Evolutionary conservation across 371 early-diverging fungal species (phyloP).

Genomic region (Mortierella sp.): DNA sequence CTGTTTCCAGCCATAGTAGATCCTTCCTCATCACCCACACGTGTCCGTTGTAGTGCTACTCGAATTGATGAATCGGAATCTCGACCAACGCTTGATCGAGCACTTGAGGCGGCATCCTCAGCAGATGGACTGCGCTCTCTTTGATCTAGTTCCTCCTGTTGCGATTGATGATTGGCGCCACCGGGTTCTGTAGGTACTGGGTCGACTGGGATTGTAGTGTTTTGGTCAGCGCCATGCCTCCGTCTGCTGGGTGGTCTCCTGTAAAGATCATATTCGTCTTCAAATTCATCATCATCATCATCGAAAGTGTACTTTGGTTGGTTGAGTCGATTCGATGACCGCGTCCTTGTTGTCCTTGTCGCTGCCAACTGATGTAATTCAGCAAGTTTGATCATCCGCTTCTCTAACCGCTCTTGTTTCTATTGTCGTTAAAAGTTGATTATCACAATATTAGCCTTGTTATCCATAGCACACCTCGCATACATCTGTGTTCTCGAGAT

Average conservation of each 20-base stretch:
- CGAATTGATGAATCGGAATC: constrained; percentile 48
- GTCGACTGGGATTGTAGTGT: not conserved
- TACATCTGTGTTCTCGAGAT: not conserved
- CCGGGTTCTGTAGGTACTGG: not conserved
- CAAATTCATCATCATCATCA: constrained; percentile 41
- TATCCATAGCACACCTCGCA: not conserved
- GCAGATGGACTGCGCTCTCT: constrained; percentile 12
- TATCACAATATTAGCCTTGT: not conserved
- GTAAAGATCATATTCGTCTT: constrained; percentile 47
- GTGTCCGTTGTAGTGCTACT: constrained; percentile 35
- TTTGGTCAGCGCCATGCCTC: constrained; percentile 7
- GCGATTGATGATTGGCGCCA: not conserved
- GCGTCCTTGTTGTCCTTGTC: constrained; percentile 43
- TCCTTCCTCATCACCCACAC: constrained; percentile 16
- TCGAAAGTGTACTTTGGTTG: constrained; percentile 46
- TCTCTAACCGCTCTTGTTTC: constrained; percentile 39
- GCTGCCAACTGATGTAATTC: constrained; percentile 46
- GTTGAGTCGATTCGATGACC: constrained; percentile 41
- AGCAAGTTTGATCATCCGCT: constrained; percentile 32
- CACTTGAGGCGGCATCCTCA: constrained; percentile 8
- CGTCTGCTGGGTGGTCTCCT: constrained; percentile 21
- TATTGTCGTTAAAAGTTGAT: not conserved
- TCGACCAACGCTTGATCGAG: constrained; percentile 38
- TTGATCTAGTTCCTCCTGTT: constrained; percentile 4
- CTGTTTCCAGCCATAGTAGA: not conserved